Percentiles rank a stretch among this genome's conserved stretches.
These are phyloP conservation scores for Blastocystis sp. DNA, from an alignment of 352 stramenopile genomes.

Conservation along the genomic window DNA sequence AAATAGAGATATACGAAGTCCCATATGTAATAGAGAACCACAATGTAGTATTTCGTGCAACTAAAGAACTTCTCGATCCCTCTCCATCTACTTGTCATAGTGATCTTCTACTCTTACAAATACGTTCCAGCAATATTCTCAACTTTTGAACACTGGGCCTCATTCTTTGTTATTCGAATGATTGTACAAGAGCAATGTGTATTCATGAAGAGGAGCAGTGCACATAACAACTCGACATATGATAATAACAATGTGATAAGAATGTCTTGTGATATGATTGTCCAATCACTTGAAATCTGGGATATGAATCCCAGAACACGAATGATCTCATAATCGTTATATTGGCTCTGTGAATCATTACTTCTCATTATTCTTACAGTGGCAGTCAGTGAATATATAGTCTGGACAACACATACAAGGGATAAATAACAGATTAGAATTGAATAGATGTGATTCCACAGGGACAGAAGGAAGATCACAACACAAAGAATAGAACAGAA, in stretches of 20 bases:
- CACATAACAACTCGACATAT: background rate
- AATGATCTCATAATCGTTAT: background rate
- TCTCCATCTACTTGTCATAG: slow-evolving; percentile 15
- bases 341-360: background rate
- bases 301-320: background rate
- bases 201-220: background rate
- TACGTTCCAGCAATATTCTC: background rate
- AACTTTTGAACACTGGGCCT: background rate
- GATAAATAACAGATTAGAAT: background rate
- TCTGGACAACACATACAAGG: background rate
- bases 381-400: background rate
- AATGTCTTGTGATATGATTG: background rate
- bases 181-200: background rate
- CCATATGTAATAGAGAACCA: slow-evolving; percentile 8
- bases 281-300: background rate
- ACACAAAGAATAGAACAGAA: slow-evolving; percentile 14
- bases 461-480: background rate
- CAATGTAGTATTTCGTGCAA: slow-evolving; percentile 25
- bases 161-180: background rate
- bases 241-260: background rate
- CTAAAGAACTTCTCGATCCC: background rate
- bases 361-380: background rate
- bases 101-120: background rate
- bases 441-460: background rate
- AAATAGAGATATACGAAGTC: background rate